Percentiles rank a stretch among this genome's conserved stretches.
These are phyloP conservation scores for Huntiella omanensis DNA, from an alignment of 2,329 filamentous ascomycete species.

Conservation along the genomic window DNA sequence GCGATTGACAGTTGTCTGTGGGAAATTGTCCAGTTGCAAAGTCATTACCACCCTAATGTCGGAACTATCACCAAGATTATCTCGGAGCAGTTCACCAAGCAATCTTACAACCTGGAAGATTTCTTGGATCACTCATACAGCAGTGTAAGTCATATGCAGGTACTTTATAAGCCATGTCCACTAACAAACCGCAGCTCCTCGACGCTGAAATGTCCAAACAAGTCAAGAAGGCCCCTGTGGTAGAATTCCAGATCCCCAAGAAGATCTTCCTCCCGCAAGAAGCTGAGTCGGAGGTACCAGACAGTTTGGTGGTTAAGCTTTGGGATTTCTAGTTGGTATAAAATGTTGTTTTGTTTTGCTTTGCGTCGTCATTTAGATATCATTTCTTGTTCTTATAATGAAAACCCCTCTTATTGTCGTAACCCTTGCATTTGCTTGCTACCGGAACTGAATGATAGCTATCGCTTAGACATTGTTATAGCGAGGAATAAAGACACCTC, in stretches of 20 bases:
- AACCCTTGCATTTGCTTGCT: too few species aligned
- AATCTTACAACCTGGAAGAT: slow-evolving; percentile 86
- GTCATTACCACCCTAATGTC: slow-evolving; percentile 93
- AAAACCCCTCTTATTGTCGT: too few species aligned
- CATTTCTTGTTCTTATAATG: neutral
- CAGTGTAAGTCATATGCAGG: slow-evolving; percentile 35
- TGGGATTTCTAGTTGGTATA: slow-evolving; percentile 33
- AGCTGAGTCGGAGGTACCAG: slow-evolving; percentile 25
- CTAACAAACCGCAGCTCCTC: slow-evolving; percentile 39
- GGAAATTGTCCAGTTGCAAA: slow-evolving; percentile 82
- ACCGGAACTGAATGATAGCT: too few species aligned
- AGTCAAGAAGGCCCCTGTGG: slow-evolving; percentile 67
- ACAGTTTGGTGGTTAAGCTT: slow-evolving; percentile 38
- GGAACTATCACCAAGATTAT: slow-evolving; percentile 86
- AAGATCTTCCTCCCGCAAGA: slow-evolving; percentile 47
- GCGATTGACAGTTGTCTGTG: slow-evolving; percentile 88
- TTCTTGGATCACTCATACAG: slow-evolving; percentile 89
- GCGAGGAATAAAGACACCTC: too few species aligned
- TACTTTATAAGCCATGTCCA: neutral
- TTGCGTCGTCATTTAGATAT: slow-evolving; percentile 1
- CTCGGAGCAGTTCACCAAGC: slow-evolving; percentile 92
- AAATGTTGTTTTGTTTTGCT: neutral
- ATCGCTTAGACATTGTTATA: too few species aligned
- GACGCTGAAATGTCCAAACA: slow-evolving; percentile 70
- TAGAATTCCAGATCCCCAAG: slow-evolving; percentile 90